Base-by-base conservation (phyloP, 2,329 filamentous ascomycete species). In the Colletotrichum costaricense region DNA sequence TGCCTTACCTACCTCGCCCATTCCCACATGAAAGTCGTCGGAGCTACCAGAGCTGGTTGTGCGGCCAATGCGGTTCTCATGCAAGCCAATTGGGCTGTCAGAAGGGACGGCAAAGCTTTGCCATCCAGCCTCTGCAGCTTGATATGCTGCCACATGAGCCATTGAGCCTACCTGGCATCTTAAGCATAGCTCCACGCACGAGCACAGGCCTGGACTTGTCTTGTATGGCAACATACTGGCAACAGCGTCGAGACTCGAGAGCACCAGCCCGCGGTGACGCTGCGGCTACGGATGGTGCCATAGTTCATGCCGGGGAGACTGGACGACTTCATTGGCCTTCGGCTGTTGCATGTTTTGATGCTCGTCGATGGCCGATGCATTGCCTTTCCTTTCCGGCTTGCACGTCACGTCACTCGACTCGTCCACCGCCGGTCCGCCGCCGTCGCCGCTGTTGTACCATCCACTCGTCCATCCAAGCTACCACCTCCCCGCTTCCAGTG, bases 391-490 rank as follows among this genome's bases (percentile, higher is more conserved):
- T 49, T 60, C 66, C 59, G 26, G 58, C 46, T 38, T 49, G 35
- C 63, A 28, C 26, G 63, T 42, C 30, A 30, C 55, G 35, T 65
- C 63, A 28, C n/a, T 52, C 28, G 22, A 30, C 46, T 57, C 55
- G 54, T 58, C 46, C 55, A 52, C 60, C 56, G 62, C 59, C 33
- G 56, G 58, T 62, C 59, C 42, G 52, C 67, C 60, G 56, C 67
- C 49, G 49, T 49, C 55, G 67, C 35, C 63, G 70, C 70, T 72
- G 70, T 42, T 56, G 59, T 70, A 33, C 70, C 67, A 73, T 70
- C 60, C 67, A 52, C 60, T 58, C 30, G 56, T 67, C 26, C 33
- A 19, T 52, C 57, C 67, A 70, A 54, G 58, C 42, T 49, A 22
- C 54, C 33, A 46, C 55, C 71, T 62, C 71, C 71, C 71, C 71